A percentile compares a stretch with the other conserved stretches of the same genome.
Evolutionary conservation across 805 yeast genomes (phyloP).

Genomic region (Lipomyces yamadae): DNA sequence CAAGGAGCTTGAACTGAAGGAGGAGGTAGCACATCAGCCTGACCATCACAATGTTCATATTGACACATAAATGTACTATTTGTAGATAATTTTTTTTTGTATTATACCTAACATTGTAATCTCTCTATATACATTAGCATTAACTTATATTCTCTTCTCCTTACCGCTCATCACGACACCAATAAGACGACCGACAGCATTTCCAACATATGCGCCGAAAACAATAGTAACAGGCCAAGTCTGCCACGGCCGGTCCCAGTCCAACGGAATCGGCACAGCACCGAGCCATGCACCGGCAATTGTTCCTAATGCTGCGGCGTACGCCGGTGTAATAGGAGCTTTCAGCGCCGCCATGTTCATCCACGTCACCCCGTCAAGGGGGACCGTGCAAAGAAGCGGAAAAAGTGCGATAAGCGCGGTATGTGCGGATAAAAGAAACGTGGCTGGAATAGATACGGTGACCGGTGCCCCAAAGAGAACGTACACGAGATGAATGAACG

Average conservation of each 20-base stretch:
- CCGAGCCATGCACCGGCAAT: slow-evolving; percentile 87
- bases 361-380: slow-evolving; percentile 58
- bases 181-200: slow-evolving; percentile 60
- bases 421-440: slow-evolving; percentile 65
- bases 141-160: background rate
- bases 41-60: background rate
- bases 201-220: slow-evolving; percentile 78
- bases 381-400: slow-evolving; percentile 64
- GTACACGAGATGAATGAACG: slow-evolving; percentile 47
- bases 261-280: slow-evolving; percentile 90
- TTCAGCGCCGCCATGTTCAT: slow-evolving; percentile 41
- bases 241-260: slow-evolving; percentile 99
- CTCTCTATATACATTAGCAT: background rate
- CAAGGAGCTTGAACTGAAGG: background rate
- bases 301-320: slow-evolving; percentile 51
- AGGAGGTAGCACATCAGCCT: background rate
- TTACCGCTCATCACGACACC: slow-evolving; percentile 33
- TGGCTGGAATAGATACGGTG: slow-evolving; percentile 56
- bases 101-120: background rate
- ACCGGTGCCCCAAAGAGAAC: slow-evolving; percentile 85
- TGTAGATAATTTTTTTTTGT: background rate
- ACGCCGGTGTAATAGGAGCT: slow-evolving; percentile 46
- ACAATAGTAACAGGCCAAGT: slow-evolving; percentile 90
- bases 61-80: background rate
- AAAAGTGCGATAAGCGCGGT: slow-evolving; percentile 62